Evolutionary conservation across 2,329 filamentous ascomycete genomes (phyloP).

Genomic region (Xylaria sp.): DNA sequence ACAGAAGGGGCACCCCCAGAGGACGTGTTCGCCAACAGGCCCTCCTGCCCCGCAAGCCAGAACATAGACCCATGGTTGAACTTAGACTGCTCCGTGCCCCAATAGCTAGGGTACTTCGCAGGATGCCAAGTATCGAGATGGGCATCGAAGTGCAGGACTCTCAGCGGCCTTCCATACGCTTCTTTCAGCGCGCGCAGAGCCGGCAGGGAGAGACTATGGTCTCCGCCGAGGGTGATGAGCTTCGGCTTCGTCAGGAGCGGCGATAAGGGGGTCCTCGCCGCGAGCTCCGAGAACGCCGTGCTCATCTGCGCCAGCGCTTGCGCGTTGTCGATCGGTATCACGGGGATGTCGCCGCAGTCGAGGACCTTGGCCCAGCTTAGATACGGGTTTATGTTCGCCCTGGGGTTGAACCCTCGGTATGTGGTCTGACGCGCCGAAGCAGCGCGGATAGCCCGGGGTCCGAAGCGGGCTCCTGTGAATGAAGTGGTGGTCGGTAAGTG

Average conservation of each 20-base stretch:
- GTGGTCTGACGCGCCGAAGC: constrained; percentile 83
- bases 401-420: constrained; percentile 83
- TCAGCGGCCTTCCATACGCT: constrained; percentile 68
- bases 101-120: constrained; percentile 79
- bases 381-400: constrained; percentile 86
- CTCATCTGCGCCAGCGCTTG: constrained; percentile 87
- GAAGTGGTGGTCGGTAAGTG: constrained; percentile 4
- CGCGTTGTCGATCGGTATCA: constrained; percentile 86
- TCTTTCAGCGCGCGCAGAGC: constrained; percentile 73
- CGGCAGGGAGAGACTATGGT: constrained; percentile 76
- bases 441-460: constrained; percentile 85
- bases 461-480: constrained; percentile 76
- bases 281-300: constrained; percentile 78
- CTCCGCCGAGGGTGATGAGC: constrained; percentile 76
- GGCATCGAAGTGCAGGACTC: constrained; percentile 79
- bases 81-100: constrained; percentile 73
- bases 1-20: constrained; percentile 72
- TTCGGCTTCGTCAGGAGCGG: constrained; percentile 56
- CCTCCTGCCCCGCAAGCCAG: constrained; percentile 85
- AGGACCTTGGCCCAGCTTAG: constrained; percentile 54
- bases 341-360: constrained; percentile 91
- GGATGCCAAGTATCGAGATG: constrained; percentile 91
- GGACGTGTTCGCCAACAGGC: constrained; percentile 71
- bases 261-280: constrained; percentile 51
- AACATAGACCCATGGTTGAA: constrained; percentile 95